Base-by-base conservation (phyloP, 1,284 basidiomycete genomes). In the Psilocybe mexicana region DNA sequence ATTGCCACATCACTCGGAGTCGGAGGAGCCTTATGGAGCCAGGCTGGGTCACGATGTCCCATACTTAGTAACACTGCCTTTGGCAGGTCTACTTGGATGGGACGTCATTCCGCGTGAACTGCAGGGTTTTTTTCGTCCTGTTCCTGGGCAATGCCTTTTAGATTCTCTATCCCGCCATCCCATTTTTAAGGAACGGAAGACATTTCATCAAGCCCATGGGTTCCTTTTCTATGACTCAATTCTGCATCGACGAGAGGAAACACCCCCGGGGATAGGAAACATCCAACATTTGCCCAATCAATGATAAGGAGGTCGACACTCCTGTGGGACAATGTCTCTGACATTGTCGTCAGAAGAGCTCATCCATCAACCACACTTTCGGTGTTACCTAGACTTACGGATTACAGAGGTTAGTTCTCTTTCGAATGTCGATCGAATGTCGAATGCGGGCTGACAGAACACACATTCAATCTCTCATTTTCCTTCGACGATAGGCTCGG, bases 301-400 rank as follows among this genome's bases (percentile, higher is more conserved):
- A 40, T 40, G 38, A 53, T 44, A 42, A 30, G 30, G 42, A 18
- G 51, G 2, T 35, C 51, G 28, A 53, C 26, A 11, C 7, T 53
- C 12, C 43, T 53, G 26, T 45, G 42, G 51, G 30, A 18, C 14
- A 30, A 23, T 43, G 24, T 44, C 12, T 18, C 47, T 5, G 50
- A 56, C 18, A 12, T 50, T 24, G 30, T 50, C 28, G n/a, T 12
- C 38, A 30, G 28, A 6, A 30, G 54, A 25, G 36, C 12, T 3
- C 35, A 35, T n/a, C n/a, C 48, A 12, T 56, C 55, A 7, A 51
- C 30, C 36, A 38, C 48, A n/a, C 48, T 55, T 12, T 47, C 54
- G 7, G 30, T 43, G 14, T 35, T 51, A 23, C 30, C 24, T 26
- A 26, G 42, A 11, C 26, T 24, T 14, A 23, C 49, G 18, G 43